Evolutionary conservation across 169 alveolate species (phyloP).

Genomic region (Plasmodium malariae): DNA sequence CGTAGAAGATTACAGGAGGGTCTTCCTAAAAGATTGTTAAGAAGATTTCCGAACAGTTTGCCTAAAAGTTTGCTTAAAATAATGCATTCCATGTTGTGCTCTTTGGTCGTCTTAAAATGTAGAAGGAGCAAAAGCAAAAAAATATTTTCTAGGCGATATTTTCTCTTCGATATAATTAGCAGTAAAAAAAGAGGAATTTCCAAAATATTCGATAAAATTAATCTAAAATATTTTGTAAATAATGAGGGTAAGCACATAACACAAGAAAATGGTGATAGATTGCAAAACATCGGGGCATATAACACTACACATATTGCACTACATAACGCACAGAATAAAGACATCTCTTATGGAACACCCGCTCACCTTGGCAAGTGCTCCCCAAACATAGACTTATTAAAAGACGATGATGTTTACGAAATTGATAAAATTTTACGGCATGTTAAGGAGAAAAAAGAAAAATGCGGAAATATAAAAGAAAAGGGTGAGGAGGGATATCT

Average conservation of each 20-base stretch:
- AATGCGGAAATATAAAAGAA: too few species aligned
- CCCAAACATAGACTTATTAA: conserved; percentile 15
- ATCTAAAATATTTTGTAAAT: conserved; percentile 31
- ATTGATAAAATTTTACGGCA: conserved; percentile 28
- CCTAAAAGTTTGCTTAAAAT: too few species aligned
- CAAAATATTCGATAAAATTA: conserved; percentile 21
- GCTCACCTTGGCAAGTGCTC: not conserved
- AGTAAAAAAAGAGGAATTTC: conserved; percentile 1
- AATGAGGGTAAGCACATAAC: not conserved
- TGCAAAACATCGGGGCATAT: too few species aligned
- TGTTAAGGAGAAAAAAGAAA: not conserved
- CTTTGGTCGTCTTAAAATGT: not conserved
- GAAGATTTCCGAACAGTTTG: too few species aligned
- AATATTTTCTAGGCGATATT: not conserved
- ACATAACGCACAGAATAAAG: not conserved
- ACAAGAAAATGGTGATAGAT: not conserved
- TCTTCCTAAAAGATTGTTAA: too few species aligned
- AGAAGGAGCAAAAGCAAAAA: not conserved
- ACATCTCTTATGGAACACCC: not conserved
- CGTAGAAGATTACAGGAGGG: too few species aligned
- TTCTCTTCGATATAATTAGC: conserved; percentile 9
- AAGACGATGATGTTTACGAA: conserved; percentile 15
- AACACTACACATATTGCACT: not conserved
- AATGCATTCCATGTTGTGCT: too few species aligned
- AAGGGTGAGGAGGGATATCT: conserved; percentile 24